These are phyloP conservation scores for Pleurotus eryngii DNA, from an alignment of 768 basidiomycete genomes.

Conservation along the genomic window DNA sequence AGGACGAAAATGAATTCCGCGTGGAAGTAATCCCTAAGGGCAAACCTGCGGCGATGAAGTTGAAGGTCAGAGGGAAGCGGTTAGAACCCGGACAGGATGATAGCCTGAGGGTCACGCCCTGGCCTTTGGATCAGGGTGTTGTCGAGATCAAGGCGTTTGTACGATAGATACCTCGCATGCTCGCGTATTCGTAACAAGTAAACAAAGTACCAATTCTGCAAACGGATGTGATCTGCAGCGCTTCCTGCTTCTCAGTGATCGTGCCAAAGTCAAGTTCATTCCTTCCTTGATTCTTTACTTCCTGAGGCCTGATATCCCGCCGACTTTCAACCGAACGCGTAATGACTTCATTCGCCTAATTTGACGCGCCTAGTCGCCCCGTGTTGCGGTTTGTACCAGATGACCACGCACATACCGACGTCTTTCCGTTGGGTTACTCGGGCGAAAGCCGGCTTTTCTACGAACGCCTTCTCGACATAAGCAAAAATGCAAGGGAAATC, in stretches of 20 bases:
- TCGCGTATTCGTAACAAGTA: not conserved
- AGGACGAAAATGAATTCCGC: slow-evolving; percentile 4
- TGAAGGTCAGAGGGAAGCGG: slow-evolving; percentile 4
- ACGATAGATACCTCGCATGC: not conserved
- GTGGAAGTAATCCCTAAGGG: slow-evolving; percentile 1
- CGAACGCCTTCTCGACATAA: not conserved
- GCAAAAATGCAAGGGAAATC: not conserved
- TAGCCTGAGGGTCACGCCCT: not conserved
- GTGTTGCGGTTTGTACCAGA: not conserved
- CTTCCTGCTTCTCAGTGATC: not conserved
- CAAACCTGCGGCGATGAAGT: not conserved
- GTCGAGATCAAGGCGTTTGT: slow-evolving; percentile 3
- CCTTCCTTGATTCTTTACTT: not conserved
- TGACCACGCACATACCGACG: slow-evolving; percentile 6
- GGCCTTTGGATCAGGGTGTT: slow-evolving; percentile 6
- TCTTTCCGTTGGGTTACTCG: slow-evolving; percentile 4
- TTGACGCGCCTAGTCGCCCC: not conserved
- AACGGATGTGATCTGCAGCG: no score
- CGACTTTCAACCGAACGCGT: slow-evolving; percentile 1
- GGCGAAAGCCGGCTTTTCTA: slow-evolving; percentile 2
- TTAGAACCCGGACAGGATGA: not conserved
- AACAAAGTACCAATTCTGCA: no score
- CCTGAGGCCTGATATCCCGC: not conserved
- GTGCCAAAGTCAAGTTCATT: not conserved
- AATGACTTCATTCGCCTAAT: not conserved